A percentile compares a stretch with the other conserved stretches of the same genome.
Conservation (phyloP, 2,329 filamentous ascomycete genomes). For the Gremmenia infestans region DNA sequence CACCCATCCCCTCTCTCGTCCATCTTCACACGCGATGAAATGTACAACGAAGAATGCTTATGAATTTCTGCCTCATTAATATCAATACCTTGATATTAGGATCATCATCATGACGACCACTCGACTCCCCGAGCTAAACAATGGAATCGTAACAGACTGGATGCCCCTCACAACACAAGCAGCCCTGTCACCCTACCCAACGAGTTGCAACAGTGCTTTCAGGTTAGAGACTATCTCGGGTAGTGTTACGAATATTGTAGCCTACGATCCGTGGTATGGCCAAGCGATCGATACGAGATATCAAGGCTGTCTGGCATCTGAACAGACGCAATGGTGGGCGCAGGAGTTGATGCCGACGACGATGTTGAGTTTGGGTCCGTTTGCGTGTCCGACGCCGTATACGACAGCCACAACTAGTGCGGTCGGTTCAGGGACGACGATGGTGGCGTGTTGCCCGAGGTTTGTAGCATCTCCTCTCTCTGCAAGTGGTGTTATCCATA, state of each 20-base stretch:
- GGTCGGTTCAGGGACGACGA: background rate
- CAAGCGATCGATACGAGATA: slow-evolving; percentile 1
- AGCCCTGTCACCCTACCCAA: background rate
- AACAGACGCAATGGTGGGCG: slow-evolving; percentile 4
- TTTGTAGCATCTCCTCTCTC: background rate
- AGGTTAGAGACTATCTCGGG: background rate
- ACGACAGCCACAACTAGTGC: background rate
- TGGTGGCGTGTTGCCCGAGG: slow-evolving; percentile 4
- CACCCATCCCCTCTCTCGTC: no score
- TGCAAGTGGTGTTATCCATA: background rate
- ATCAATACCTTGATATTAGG: no score
- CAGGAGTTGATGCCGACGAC: background rate
- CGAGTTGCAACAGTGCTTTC: background rate
- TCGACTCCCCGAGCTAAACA: slow-evolving; percentile 1
- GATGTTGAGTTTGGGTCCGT: background rate
- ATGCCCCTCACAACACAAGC: slow-evolving; percentile 1
- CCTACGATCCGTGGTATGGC: slow-evolving; percentile 2
- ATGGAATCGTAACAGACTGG: slow-evolving; percentile 3
- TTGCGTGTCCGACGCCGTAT: slow-evolving; percentile 1
- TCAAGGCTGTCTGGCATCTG: background rate
- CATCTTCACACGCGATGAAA: no score
- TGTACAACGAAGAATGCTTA: no score
- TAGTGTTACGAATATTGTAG: slow-evolving; percentile 2
- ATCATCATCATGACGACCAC: background rate
- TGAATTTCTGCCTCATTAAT: no score